Evolutionary conservation across 129 eudicot genomes (phyloP), one percentile per base, ranked within the genome.

Genomic region (Flaveria robusta): DNA sequence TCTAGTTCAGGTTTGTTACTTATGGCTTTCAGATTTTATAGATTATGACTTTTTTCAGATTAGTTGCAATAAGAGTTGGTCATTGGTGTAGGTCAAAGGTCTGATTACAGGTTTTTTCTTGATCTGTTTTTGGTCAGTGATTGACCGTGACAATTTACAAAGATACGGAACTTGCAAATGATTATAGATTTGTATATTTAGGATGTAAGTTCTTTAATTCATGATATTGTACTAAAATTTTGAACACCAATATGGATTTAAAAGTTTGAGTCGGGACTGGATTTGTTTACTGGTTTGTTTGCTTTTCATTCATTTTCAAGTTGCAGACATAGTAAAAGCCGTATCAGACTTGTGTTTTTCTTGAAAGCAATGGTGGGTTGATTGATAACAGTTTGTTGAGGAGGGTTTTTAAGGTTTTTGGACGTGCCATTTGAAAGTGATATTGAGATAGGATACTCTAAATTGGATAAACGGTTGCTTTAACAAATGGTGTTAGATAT

Each of bases 1-100:
- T 75, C 85, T 89, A 49, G 74, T 89, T 37, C 97, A 91, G 97
- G 99, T 91, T 84, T 23, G 86, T 71, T 68, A 19, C 73, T 72
- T 51, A 27, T 12, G 8, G 7, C 12, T 24, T 8, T 2, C 9
- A 7, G 37, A 23, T 12, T 39, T 73, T 15, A 39, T 34, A 56
- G 23, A 20, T 46, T 23, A 51, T 76, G 66, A 31, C n/a, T 9
- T 0, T 52, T 34, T 71, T 31, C 29, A 52, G 4, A 13, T 55
- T 19, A 15, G 1, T 19, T 72, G 66, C 13, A 31, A 55, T 34
- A 1, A 72, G 8, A 39, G 34, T 34, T 14, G 31, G 34, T 52
- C 29, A 31, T 27, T 65, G 52, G n/a, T n/a, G n/a, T n/a, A n/a
- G n/a, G n/a, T 51, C 22, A 39, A 51, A 76, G 67, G 55, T 67